Percentiles rank a stretch among this genome's conserved stretches.
phyloP scores from a whole-genome alignment of 441 rosid species.

The Pelargonium fulgidum region DNA sequence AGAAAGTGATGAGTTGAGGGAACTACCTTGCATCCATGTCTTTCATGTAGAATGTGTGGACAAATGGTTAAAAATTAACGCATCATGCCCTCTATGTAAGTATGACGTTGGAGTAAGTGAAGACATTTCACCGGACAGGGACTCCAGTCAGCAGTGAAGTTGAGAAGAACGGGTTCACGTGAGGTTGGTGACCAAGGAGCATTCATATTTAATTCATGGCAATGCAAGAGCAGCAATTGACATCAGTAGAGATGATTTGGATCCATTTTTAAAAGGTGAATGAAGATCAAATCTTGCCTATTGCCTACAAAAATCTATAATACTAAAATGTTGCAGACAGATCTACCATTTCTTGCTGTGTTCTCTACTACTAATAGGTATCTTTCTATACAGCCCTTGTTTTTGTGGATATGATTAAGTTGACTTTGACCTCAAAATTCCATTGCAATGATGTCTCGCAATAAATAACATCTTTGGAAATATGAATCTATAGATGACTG shows the following conservation, averaged over 20 bases:
- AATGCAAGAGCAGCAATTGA: not conserved
- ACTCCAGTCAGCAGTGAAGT: slow-evolving; percentile 12
- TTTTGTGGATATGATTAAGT: too few species aligned
- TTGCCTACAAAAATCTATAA: too few species aligned
- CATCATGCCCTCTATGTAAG: slow-evolving; percentile 93
- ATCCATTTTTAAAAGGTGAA: not conserved
- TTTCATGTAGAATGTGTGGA: slow-evolving; percentile 95
- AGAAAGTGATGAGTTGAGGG: slow-evolving; percentile 81
- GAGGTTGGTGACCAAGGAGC: not conserved
- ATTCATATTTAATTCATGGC: not conserved
- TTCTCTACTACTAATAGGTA: too few species aligned
- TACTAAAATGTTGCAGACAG: too few species aligned
- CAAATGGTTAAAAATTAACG: slow-evolving; percentile 92
- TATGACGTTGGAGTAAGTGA: slow-evolving; percentile 64
- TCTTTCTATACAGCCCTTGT: too few species aligned
- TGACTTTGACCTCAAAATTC: too few species aligned
- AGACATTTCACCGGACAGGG: slow-evolving; percentile 22
- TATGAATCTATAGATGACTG: too few species aligned
- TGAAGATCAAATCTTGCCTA: not conserved
- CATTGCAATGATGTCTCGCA: too few species aligned
- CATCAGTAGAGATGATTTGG: not conserved
- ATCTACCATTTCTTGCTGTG: too few species aligned
- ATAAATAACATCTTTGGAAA: too few species aligned
- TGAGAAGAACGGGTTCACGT: not conserved
- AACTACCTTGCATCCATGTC: slow-evolving; percentile 78